These are phyloP conservation scores for Amaranthus palmeri DNA, from an alignment of 148 eudicot genomes.

Conservation along the genomic window DNA sequence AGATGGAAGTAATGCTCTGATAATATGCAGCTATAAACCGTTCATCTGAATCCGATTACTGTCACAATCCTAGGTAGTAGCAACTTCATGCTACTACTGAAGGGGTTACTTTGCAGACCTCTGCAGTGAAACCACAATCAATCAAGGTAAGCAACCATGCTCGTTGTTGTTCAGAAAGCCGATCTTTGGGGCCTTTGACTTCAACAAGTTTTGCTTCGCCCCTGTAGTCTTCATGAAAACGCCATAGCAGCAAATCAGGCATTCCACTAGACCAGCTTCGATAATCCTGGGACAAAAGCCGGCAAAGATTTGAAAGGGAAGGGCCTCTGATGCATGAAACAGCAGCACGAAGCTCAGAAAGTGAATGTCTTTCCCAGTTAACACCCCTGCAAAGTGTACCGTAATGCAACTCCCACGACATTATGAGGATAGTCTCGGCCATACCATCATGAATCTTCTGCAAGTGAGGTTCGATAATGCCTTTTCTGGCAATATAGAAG, in stretches of 20 bases:
- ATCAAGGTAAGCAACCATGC: conserved; percentile 85
- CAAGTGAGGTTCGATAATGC: conserved; percentile 53
- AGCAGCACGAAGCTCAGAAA: conserved; percentile 73
- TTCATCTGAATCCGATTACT: too few species aligned
- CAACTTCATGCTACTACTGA: conserved; percentile 19
- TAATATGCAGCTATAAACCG: too few species aligned
- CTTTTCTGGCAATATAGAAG: conserved; percentile 57
- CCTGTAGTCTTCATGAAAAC: conserved; percentile 58
- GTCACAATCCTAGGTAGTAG: background rate
- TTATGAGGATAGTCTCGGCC: conserved; percentile 75
- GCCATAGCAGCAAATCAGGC: conserved; percentile 92
- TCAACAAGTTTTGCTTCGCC: conserved; percentile 98
- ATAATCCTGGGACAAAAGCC: conserved; percentile 82
- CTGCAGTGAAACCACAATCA: conserved; percentile 73
- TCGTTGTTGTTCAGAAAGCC: conserved; percentile 93
- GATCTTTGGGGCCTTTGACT: conserved; percentile 89
- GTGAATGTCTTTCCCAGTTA: conserved; percentile 71
- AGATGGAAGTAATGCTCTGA: too few species aligned
- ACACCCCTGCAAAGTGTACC: conserved; percentile 87
- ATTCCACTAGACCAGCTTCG: conserved; percentile 91
- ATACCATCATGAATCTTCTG: conserved; percentile 57
- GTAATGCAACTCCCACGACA: conserved; percentile 67
- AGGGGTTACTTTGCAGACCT: conserved; percentile 81
- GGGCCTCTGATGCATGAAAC: conserved; percentile 79
- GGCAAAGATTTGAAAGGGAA: conserved; percentile 62